These are phyloP conservation scores for Chrysanthemum makinoi DNA, from an alignment of 129 eudicot genomes.

Conservation along the genomic window DNA sequence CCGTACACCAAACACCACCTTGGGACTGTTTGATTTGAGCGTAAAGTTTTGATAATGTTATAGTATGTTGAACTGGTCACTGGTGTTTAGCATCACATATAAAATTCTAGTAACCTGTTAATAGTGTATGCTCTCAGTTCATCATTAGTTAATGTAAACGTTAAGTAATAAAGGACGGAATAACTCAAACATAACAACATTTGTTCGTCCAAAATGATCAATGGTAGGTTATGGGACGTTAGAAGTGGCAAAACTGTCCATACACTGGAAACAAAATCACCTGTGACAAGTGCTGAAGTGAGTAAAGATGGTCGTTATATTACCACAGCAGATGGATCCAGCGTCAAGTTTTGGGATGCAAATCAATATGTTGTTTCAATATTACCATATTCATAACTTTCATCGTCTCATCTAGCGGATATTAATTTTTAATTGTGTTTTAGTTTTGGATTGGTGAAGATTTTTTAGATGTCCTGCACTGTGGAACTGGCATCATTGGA, in stretches of 20 bases:
- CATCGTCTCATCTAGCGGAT: not conserved
- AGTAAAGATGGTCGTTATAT: slow-evolving; percentile 69
- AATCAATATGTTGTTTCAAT: slow-evolving; percentile 43
- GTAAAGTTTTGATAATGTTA: not conserved
- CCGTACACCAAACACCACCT: too few species aligned
- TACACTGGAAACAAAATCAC: slow-evolving; percentile 54
- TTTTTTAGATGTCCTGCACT: slow-evolving; percentile 65
- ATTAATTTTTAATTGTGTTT: not conserved
- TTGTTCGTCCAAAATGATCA: too few species aligned
- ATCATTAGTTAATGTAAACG: not conserved
- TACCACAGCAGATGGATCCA: slow-evolving; percentile 63
- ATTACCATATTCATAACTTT: not conserved
- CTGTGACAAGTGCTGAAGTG: slow-evolving; percentile 69
- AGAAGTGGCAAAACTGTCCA: slow-evolving; percentile 49
- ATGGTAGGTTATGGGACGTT: slow-evolving; percentile 57
- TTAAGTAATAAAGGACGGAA: too few species aligned
- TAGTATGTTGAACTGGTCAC: not conserved
- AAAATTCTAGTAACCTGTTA: not conserved
- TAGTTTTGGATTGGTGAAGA: slow-evolving; percentile 80
- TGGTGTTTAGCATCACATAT: not conserved
- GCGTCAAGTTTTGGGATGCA: slow-evolving; percentile 72
- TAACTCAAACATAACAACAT: too few species aligned
- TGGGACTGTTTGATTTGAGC: not conserved
- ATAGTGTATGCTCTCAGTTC: too few species aligned
- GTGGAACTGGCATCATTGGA: slow-evolving; percentile 79